Conservation (phyloP, 2,329 filamentous ascomycete genomes). For the Aspergillus sp. region DNA sequence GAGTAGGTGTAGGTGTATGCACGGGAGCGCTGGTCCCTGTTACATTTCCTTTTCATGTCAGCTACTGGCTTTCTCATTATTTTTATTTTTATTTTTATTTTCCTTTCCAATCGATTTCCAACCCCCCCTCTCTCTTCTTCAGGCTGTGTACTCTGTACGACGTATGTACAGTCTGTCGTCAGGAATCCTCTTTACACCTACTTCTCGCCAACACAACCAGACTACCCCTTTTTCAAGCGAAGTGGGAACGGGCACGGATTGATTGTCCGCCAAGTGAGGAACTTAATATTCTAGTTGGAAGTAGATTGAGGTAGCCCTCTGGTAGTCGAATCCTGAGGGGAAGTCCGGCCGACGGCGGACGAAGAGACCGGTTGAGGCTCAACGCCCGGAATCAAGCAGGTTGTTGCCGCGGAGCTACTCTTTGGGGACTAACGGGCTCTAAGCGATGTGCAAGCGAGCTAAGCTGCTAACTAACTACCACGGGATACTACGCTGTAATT, state of each 20-base stretch:
- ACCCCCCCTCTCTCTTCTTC: neutral
- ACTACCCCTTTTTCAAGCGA: neutral
- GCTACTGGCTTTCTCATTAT: neutral
- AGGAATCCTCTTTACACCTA: neutral
- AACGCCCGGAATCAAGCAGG: neutral
- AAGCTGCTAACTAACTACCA: neutral
- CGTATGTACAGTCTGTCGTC: neutral
- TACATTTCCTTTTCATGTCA: neutral
- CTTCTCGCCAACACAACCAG: neutral
- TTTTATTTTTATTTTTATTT: neutral
- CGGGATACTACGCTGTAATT: too few species aligned
- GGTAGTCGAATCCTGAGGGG: neutral
- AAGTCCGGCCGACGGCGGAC: neutral
- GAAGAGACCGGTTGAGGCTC: neutral
- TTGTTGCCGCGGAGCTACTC: neutral
- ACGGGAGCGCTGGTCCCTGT: neutral
- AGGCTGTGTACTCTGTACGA: neutral
- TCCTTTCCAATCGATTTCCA: too few species aligned
- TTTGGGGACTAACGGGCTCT: neutral
- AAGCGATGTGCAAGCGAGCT: slow-evolving; percentile 12
- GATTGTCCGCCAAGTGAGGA: neutral
- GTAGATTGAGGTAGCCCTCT: neutral
- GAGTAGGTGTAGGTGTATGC: neutral
- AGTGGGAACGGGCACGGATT: neutral
- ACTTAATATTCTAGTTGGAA: neutral